Evolutionary conservation across 805 yeast genomes (phyloP), one percentile per base, ranked within the genome.

Genomic region (Tetrapisispora phaffii): DNA sequence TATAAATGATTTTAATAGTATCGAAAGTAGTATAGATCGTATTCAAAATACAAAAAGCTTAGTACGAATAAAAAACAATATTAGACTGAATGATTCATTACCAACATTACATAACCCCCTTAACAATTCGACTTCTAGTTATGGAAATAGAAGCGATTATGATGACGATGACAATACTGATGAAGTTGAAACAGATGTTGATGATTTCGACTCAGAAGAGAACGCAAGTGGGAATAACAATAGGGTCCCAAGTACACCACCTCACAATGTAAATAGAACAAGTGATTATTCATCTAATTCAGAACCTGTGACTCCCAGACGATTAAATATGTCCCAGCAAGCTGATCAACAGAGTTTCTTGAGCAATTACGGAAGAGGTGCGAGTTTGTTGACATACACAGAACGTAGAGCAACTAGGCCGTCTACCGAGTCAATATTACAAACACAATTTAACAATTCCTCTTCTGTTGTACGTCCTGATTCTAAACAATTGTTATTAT

Each of bases 391-490:
- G 56, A 79, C 88, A 4, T 85, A 80, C 60, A 85, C 80, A 56
- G 82, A 86, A 16, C 87, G 89, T 7, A 69, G 75, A 42, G 76
- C 80, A 53, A 63, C 73, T 41, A 66, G 85, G 48, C 88, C 82
- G 16, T 69, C 76, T 7, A 65, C 68, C 37, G 78, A 83, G 2
- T 75, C 77, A 0, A 68, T 82, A 29, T 82, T 82, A 50, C 81
- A 77, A 56, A 93, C 85, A 52, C 71, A 85, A 22, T 86, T 55
- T 33, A 53, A 53, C 41, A 60, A 85, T 57, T 82, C 94, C 1
- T 63, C 82, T 23, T 82, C 94, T 1, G 95, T 96, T 0, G 95
- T 90, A 31, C 74, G 97, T 42, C 84, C 83, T 47, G 97, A 89
- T 52, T 79, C 90, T 1, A 95, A 89, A 55, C 75, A 77, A 54